Evolutionary conservation across 352 stramenopile genomes (phyloP), one percentile per base, ranked within the genome.

Genomic region (Pythium pyrilobum): DNA sequence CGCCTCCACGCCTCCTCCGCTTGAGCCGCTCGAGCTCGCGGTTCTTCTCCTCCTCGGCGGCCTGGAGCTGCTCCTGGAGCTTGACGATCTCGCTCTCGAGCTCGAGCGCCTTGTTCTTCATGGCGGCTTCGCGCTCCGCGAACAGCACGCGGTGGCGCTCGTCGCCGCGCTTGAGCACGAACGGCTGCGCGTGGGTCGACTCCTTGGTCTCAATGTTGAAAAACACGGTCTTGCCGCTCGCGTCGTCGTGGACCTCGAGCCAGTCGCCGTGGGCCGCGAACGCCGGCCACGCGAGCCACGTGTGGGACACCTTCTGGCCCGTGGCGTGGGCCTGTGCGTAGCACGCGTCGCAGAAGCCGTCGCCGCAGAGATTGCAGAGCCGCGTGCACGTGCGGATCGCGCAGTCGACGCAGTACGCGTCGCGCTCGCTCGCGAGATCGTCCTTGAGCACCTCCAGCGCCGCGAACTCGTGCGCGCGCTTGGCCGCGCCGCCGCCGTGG

Each of bases 151-250:
- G 74, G 43, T 88, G 77, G 15, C 81, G 64, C 40, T 90, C 73
- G 27, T 77, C 63, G 8, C 75, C 81, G 10, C 59, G 58, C 29
- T 86, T 67, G 37, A 91, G 45, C 9, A 77, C 67, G 16, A 72
- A 72, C 0, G 78, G 81, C 31, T 76, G 59, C 7, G 68, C 71
- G 7, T 66, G 69, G 2, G 73, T 84, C 6, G 76, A 87, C 36
- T 89, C 81, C 49, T 93, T 90, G 9, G 77, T 89, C 50, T 88
- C 72, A 37, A 91, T 72, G 43, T 91, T 91, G 66, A 81, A 91
- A 46, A 69, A 91, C 20, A 90, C 54, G 18, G 55, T 72, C 12
- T 62, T 41, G n/a, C 64, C 50, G 5, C 48, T 55, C 39, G 70
- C 82, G 0, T 74, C 69, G 50, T 89, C 76, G 24, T 63, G 67